A percentile compares a stretch with the other conserved stretches of the same genome.
phyloP scores from a whole-genome alignment of 2,329 filamentous ascomycete genomes.

The Penicillium sp. region DNA sequence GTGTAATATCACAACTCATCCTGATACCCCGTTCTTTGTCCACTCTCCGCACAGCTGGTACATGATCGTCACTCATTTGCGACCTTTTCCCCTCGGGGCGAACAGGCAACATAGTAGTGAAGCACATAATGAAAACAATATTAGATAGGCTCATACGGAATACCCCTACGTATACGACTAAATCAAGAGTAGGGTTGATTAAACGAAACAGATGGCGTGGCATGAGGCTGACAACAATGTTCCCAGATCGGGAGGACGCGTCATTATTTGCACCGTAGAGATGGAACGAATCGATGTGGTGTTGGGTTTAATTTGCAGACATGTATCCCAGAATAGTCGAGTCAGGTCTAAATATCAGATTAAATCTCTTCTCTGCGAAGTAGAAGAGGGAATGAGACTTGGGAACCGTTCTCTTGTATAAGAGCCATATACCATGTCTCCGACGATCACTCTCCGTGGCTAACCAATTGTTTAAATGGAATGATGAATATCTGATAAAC shows the following conservation, averaged over 20 bases:
- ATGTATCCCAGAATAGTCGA: background rate
- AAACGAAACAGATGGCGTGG: background rate
- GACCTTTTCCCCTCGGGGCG: background rate
- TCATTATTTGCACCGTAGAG: background rate
- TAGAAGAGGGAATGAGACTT: background rate
- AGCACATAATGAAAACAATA: background rate
- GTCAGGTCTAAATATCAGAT: background rate
- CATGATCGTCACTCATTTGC: background rate
- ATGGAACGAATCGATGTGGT: background rate
- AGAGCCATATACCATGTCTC: background rate
- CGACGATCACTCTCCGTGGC: background rate
- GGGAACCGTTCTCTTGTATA: background rate
- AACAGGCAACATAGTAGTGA: background rate
- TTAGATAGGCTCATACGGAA: background rate
- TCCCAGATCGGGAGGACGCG: background rate
- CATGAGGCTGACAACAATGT: background rate
- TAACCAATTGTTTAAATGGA: background rate
- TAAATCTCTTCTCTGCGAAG: background rate
- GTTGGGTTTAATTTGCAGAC: background rate
- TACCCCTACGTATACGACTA: background rate
- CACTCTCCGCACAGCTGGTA: background rate
- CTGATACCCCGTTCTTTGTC: background rate
- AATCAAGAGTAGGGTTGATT: background rate
- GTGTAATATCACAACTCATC: conserved; percentile 10
- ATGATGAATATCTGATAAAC: background rate